Percentiles rank a stretch among this genome's conserved stretches.
Evolutionary conservation across 345 rosid genomes (phyloP).

Genomic region (Corchorus capsularis): DNA sequence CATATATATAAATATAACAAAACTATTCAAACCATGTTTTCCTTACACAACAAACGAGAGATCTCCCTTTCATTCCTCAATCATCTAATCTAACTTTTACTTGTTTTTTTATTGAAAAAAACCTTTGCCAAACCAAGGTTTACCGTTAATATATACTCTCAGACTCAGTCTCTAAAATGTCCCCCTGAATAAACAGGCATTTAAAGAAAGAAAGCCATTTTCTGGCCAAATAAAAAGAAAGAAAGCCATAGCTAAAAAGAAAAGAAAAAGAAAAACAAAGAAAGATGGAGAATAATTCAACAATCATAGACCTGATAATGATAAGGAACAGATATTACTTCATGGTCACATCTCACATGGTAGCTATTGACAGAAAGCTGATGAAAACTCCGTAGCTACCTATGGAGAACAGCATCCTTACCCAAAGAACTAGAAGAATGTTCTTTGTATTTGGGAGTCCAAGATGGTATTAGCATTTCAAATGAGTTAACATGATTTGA

Average conservation of each 20-base stretch:
- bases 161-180: neutral
- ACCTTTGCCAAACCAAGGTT: slow-evolving; percentile 15
- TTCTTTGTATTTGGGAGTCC: slow-evolving; percentile 4
- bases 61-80: slow-evolving; percentile 52
- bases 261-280: neutral
- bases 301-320: slow-evolving; percentile 10
- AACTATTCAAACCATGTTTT: slow-evolving; percentile 27
- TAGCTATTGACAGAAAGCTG: slow-evolving; percentile 22
- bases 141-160: slow-evolving; percentile 4
- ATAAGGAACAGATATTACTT: slow-evolving; percentile 11
- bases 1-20: neutral
- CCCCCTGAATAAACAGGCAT: neutral
- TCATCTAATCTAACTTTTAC: slow-evolving; percentile 38
- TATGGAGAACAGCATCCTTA: slow-evolving; percentile 16
- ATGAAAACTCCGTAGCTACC: slow-evolving; percentile 3
- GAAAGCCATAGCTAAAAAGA: neutral
- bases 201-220: neutral
- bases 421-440: slow-evolving; percentile 19
- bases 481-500: slow-evolving; percentile 13
- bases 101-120: slow-evolving; percentile 12
- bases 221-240: neutral
- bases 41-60: slow-evolving; percentile 39
- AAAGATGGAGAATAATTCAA: slow-evolving; percentile 14
- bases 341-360: slow-evolving; percentile 19
- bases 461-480: slow-evolving; percentile 8